These are phyloP conservation scores for Podospora australis DNA, from an alignment of 495 filamentous ascomycete genomes.

Conservation along the genomic window DNA sequence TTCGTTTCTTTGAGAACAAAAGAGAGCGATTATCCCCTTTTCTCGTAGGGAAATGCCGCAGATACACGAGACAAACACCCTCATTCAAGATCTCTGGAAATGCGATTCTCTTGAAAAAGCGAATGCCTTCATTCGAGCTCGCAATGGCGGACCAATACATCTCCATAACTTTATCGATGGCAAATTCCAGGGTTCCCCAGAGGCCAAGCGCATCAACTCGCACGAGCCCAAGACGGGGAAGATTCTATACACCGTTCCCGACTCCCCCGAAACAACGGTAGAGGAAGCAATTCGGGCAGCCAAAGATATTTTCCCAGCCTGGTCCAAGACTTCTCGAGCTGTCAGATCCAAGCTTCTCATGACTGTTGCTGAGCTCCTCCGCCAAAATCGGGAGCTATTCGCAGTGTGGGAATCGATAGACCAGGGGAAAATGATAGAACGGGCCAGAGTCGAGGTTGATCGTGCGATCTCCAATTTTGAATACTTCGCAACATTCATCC, in stretches of 20 bases:
- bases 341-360: conserved; percentile 16
- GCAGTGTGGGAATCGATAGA: conserved; percentile 30
- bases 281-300: conserved; percentile 15
- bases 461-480: conserved; percentile 23
- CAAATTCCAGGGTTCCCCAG: not conserved
- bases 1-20: too few species aligned
- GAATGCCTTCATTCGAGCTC: not conserved
- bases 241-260: conserved; percentile 12
- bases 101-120: conserved; percentile 19
- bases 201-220: conserved; percentile 15
- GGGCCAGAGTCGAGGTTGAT: conserved; percentile 21
- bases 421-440: conserved; percentile 23
- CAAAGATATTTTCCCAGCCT: conserved; percentile 17
- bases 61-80: not conserved
- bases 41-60: not conserved
- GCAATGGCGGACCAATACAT: conserved; percentile 1
- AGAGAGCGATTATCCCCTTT: too few species aligned
- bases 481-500: conserved; percentile 26
- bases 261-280: conserved; percentile 8
- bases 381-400: conserved; percentile 18
- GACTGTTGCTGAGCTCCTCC: conserved; percentile 18
- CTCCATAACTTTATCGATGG: not conserved
- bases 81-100: conserved; percentile 2
- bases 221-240: conserved; percentile 20
- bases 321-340: conserved; percentile 20